These are phyloP conservation scores for Scutellaria minor DNA, from an alignment of 257 asterid genomes.

Conservation along the genomic window DNA sequence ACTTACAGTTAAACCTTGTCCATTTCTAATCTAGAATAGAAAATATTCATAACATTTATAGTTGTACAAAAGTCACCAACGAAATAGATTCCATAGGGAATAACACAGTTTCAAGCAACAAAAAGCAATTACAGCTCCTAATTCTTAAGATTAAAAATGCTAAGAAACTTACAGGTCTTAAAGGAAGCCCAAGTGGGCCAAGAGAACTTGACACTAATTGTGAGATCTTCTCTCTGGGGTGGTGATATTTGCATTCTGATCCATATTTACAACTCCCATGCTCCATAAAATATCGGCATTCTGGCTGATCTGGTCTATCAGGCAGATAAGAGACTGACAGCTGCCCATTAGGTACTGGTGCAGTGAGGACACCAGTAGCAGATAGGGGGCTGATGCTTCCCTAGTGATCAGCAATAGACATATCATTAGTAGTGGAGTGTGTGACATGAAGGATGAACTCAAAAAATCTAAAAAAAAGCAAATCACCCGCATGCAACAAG, in stretches of 20 bases:
- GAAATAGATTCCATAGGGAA: too few relatives aligned
- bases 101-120: too few relatives aligned
- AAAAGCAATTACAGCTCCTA: too few relatives aligned
- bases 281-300: conserved; percentile 66
- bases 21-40: too few relatives aligned
- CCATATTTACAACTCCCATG: conserved; percentile 73
- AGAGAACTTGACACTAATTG: conserved; percentile 49
- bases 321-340: conserved; percentile 56
- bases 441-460: not conserved
- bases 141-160: too few relatives aligned
- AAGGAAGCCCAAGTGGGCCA: conserved; percentile 71
- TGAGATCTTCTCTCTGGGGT: conserved; percentile 58
- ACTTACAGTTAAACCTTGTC: too few relatives aligned
- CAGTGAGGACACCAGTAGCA: conserved; percentile 40
- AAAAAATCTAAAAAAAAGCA: not conserved
- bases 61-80: too few relatives aligned
- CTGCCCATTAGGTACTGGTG: conserved; percentile 48
- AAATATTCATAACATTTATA: too few relatives aligned
- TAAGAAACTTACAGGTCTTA: conserved; percentile 63
- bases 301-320: conserved; percentile 74
- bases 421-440: conserved; percentile 6
- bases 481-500: conserved; percentile 16
- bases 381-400: conserved; percentile 48
- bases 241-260: conserved; percentile 67
- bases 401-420: conserved; percentile 38